Evolutionary conservation across 768 basidiomycete species (phyloP).

Genomic region (Austroboletus festivus): DNA sequence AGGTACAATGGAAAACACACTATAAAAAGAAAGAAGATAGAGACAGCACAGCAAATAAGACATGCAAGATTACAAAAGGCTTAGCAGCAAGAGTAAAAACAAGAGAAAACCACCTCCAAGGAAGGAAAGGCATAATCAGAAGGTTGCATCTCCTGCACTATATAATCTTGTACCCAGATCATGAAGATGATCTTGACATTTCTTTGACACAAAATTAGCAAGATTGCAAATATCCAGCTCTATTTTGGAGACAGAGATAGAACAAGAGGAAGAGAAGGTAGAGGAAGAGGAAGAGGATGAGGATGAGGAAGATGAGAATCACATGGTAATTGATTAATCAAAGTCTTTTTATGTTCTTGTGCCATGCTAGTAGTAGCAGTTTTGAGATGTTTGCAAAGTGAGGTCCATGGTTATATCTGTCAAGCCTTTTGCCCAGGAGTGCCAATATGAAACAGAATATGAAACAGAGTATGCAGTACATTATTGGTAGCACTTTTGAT

Average conservation of each 20-base stretch:
- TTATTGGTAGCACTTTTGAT: not conserved
- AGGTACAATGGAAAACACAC: not conserved
- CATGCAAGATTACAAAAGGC: not conserved
- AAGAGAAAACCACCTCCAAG: constrained; percentile 1
- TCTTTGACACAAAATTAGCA: not conserved
- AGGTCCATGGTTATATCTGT: too few species aligned
- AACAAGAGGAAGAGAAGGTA: not conserved
- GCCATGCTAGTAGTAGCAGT: too few species aligned
- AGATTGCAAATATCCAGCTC: too few species aligned
- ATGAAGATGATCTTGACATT: not conserved
- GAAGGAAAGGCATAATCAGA: not conserved
- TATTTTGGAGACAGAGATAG: not conserved
- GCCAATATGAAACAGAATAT: too few species aligned
- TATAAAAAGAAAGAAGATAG: not conserved
- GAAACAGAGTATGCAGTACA: not conserved
- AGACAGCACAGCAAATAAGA: not conserved
- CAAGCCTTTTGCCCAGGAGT: too few species aligned
- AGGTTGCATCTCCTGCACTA: not conserved
- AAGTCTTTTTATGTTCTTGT: too few species aligned
- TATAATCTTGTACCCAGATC: not conserved
- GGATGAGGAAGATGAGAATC: not conserved
- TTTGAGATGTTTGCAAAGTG: too few species aligned
- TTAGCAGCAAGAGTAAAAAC: not conserved
- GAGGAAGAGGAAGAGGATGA: not conserved
- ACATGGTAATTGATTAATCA: too few species aligned